Evolutionary conservation across 805 yeast species (phyloP), one percentile per base, ranked within the genome.

Genomic region (Starmera caribaea): DNA sequence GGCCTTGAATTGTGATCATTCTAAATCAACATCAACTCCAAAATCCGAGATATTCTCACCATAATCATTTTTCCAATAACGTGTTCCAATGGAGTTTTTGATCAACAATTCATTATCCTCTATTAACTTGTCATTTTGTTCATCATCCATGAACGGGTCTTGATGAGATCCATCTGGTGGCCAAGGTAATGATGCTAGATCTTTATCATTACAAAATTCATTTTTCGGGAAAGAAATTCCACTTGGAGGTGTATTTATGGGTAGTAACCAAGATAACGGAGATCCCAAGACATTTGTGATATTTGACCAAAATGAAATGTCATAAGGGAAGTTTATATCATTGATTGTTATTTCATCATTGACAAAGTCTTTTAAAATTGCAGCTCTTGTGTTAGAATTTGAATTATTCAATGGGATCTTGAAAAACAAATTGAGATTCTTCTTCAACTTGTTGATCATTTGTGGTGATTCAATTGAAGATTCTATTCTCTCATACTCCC

Each of bases 401-500:
- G 26, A 21, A 21, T 21, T 7, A 21, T 21, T 21, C 8, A 21
- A 21, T 21, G 26, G 26, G 26, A 21, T 21, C 8, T 21, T 21
- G 26, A 21, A 21, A 5, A 21, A 17, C 29, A 8, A 13, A 17
- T 21, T 52, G 47, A 35, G 45, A 42, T 21, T 44, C 47, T 26
- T 38, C 38, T 6, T 37, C 42, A 27, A 11, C 15, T 24, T 33
- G 30, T 28, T 45, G 34, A 8, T 9, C 17, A 16, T 8, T 10
- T 9, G 33, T n/a, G n/a, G 44, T 21, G 30, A 13, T 46, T 42
- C 9, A 53, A 28, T n/a, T 47, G 48, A 82, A 3, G 77, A 63
- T 38, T 77, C 87, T 2, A 86, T 66, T 48, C 97, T 70, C 47
- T 92, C 97, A 58, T 67, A 58, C 52, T 90, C 97, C 98, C 98